phyloP scores from a whole-genome alignment of 1,284 basidiomycete species.

The Cryptococcus neoformans region DNA sequence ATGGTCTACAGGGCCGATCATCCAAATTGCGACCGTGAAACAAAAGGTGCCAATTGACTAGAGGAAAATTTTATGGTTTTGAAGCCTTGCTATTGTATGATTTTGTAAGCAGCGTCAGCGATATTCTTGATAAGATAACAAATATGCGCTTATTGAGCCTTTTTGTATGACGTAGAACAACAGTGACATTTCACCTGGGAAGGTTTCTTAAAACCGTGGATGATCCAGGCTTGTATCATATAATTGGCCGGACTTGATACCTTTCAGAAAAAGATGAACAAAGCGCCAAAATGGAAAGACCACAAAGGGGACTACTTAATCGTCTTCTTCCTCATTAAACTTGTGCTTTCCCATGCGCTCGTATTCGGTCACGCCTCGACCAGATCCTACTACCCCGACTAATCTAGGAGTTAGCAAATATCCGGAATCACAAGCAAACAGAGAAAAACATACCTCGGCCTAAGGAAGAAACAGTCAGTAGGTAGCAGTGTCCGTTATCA shows the following conservation, averaged over 20 bases:
- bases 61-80: no score
- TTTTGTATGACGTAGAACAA: no score
- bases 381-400: conserved; percentile 95
- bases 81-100: no score
- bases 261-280: background rate
- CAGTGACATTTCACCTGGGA: no score
- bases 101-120: no score
- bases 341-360: conserved; percentile 72
- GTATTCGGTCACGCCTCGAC: conserved; percentile 86
- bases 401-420: conserved; percentile 1
- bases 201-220: no score
- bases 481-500: background rate
- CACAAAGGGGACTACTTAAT: conserved; percentile 12
- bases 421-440: conserved; percentile 1
- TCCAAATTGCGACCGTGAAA: no score
- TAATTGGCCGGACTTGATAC: background rate
- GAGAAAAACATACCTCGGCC: conserved; percentile 17
- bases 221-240: no score
- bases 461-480: conserved; percentile 6
- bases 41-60: no score
- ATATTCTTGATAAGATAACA: no score
- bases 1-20: no score
- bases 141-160: no score
- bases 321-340: conserved; percentile 59
- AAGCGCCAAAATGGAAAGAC: background rate